Percentiles rank a stretch among this genome's conserved stretches.
Conservation (phyloP, 169 alveolate species). For the Plasmodium cynomolgi region DNA sequence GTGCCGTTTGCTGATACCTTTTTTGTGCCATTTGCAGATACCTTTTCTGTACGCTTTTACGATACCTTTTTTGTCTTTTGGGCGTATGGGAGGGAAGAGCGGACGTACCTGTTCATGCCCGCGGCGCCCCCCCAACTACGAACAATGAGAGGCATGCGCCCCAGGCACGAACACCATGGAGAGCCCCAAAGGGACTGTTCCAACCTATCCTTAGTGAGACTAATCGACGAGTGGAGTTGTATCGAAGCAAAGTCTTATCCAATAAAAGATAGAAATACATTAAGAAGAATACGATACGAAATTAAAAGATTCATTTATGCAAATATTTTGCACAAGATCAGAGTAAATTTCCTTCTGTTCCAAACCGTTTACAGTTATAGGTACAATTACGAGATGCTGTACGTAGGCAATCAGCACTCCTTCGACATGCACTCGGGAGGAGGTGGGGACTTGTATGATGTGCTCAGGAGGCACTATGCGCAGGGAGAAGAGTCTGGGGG, state of each 20-base stretch:
- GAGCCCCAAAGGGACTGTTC: not conserved
- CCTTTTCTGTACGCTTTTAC: too few species aligned
- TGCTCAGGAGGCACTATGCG: slow-evolving; percentile 18
- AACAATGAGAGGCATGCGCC: not conserved
- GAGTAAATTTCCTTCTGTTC: slow-evolving; percentile 19
- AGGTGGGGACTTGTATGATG: not conserved
- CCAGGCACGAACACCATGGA: not conserved
- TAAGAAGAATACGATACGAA: slow-evolving; percentile 27
- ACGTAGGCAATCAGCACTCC: slow-evolving; percentile 14
- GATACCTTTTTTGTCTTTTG: not conserved
- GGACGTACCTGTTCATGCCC: not conserved
- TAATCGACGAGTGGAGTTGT: slow-evolving; percentile 46
- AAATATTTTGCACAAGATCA: slow-evolving; percentile 29
- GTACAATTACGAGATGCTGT: slow-evolving; percentile 8
- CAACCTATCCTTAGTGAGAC: slow-evolving; percentile 2
- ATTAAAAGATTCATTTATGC: slow-evolving; percentile 39
- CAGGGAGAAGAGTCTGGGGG: not conserved
- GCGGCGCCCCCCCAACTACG: not conserved
- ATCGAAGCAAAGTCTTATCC: slow-evolving; percentile 43
- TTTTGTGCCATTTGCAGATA: too few species aligned
- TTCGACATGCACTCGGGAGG: not conserved
- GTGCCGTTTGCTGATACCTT: too few species aligned
- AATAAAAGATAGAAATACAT: not conserved
- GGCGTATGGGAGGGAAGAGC: not conserved
- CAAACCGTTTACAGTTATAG: slow-evolving; percentile 28